Base-by-base conservation (phyloP, 495 filamentous ascomycete genomes). In the Xylaria curta region DNA sequence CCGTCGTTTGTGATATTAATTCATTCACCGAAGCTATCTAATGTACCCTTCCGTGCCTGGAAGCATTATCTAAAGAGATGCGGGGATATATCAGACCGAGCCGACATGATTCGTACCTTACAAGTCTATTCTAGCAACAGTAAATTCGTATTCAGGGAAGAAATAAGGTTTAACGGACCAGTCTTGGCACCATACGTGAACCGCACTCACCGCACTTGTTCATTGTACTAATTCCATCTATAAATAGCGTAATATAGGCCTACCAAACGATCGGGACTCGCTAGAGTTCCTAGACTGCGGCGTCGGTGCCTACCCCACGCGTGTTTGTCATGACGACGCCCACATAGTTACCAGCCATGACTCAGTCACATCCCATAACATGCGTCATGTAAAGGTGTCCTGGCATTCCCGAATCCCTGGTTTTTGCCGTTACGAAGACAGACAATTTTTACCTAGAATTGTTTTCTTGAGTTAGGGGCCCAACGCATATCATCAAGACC, bases 291-390 rank as follows among this genome's bases (percentile, higher is more conserved):
- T 54, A 56, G 53, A 31, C 60, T 44, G 17, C 38, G 17, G 38
- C 24, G 21, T 60, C 31, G 5, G 21, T 31, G 4, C 8, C 24
- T 31, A 28, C 28, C 42, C 44, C 38, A 53, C 8, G 46, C 19
- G 10, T 28, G 31, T 24, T 53, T 53, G 42, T 38, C n/a, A 31
- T 66, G 21, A 19, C 44, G 7, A 53, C 63, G 3, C 28, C 62
- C 62, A 65, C 40, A 44, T 44, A 33, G 9, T 47, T 17, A 24
- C 26, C 26, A 31, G 13, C 15, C 21, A 65, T 53, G 63, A 66
- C 28, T 66, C 63, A 26, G 46, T 53, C 46, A 26, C 31, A 66
- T 51, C 19, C 10, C 42, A 53, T 66, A 13, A 51, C 15, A 66
- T 31, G 46, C 46, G 63, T 66, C 21, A 38, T 36, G 6, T 38